Evolutionary conservation across 2,329 filamentous ascomycete genomes (phyloP).

Genomic region (Pestalotiopsis sp.): DNA sequence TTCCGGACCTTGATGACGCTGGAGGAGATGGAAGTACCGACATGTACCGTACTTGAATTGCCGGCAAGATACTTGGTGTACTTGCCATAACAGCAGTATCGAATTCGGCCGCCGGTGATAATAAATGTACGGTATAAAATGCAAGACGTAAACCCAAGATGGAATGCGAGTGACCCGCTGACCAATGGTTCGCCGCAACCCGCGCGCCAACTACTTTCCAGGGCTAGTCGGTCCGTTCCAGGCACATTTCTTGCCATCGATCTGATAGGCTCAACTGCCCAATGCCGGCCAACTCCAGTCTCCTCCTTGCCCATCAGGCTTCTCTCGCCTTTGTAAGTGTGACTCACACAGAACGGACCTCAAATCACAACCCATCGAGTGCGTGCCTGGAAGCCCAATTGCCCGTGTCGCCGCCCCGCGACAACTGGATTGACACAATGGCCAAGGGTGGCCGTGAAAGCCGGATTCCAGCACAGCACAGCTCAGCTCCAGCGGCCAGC

Average conservation of each 20-base stretch:
- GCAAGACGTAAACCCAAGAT: not conserved
- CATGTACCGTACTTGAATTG: conserved; percentile 1
- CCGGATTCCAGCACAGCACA: not conserved
- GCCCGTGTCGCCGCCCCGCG: not conserved
- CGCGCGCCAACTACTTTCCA: not conserved
- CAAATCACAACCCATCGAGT: not conserved
- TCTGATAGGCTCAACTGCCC: not conserved
- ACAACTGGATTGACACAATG: not conserved
- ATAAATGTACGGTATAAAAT: not conserved
- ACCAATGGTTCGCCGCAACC: not conserved
- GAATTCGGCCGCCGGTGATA: not conserved
- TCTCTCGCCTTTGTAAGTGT: not conserved
- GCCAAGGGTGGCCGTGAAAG: not conserved
- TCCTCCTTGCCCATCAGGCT: not conserved
- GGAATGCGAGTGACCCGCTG: not conserved
- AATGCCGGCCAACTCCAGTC: not conserved
- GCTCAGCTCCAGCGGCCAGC: not conserved
- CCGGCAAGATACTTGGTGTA: not conserved
- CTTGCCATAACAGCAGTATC: not conserved
- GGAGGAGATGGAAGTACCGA: not conserved
- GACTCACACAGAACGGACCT: not conserved
- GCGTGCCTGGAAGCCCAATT: not conserved
- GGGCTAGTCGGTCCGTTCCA: not conserved
- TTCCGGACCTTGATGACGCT: not conserved
- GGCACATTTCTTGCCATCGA: not conserved